Percentiles rank a stretch among this genome's conserved stretches.
phyloP scores from a whole-genome alignment of 2,329 filamentous ascomycete genomes.

The Mariannaea elegans region DNA sequence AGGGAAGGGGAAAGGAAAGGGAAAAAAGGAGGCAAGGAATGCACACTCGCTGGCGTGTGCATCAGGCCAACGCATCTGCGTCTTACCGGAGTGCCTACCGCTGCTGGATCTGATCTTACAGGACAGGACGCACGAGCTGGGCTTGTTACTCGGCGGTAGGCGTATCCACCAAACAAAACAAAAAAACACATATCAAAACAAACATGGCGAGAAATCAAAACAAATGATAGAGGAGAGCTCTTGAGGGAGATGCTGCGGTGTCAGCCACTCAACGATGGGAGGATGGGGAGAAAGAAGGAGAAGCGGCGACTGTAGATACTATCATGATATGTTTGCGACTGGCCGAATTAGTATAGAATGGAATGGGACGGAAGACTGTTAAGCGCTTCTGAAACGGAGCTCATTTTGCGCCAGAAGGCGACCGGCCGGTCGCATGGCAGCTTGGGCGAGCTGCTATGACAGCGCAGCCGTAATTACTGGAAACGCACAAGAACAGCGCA shows the following conservation, averaged over 20 bases:
- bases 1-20: background rate
- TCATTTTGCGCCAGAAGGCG: background rate
- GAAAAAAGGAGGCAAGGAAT: conserved; percentile 19
- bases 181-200: conserved; percentile 13
- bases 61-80: conserved; percentile 31
- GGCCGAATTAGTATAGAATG: background rate
- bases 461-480: too few species aligned
- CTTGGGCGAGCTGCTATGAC: too few species aligned
- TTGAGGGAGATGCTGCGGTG: background rate
- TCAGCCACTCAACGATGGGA: background rate
- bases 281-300: background rate
- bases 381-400: background rate
- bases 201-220: conserved; percentile 1
- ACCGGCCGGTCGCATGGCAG: conserved; percentile 9
- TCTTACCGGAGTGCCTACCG: conserved; percentile 21
- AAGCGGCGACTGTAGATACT: conserved; percentile 2
- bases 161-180: conserved; percentile 27
- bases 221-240: conserved; percentile 8
- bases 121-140: background rate
- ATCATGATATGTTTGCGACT: too few species aligned
- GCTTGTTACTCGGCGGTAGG: conserved; percentile 22
- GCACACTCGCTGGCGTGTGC: conserved; percentile 23
- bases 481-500: too few species aligned
- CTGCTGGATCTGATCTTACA: conserved; percentile 27
- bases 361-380: background rate